A percentile compares a stretch with the other conserved stretches of the same genome.
Conservation (phyloP, 805 yeast species). For the Zygoascus biomembranicola region DNA sequence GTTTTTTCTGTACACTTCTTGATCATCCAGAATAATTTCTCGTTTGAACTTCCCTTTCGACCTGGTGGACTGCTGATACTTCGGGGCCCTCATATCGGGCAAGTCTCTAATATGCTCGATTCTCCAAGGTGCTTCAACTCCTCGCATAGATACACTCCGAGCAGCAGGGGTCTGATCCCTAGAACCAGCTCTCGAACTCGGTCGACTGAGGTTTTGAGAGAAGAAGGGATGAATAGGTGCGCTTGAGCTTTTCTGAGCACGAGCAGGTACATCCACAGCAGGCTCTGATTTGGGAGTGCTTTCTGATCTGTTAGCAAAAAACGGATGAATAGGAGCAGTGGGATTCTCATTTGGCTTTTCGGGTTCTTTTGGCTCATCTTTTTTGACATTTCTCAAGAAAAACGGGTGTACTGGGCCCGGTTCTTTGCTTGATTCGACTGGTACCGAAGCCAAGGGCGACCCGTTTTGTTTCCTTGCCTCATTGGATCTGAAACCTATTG, state of each 20-base stretch:
- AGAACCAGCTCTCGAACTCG: not conserved
- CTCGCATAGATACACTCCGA: not conserved
- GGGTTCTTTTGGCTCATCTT: not conserved
- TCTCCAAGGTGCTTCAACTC: not conserved
- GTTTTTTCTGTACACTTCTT: not conserved
- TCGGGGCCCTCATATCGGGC: not conserved
- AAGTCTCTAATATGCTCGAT: not conserved
- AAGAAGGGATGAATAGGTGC: not conserved
- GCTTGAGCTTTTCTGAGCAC: not conserved
- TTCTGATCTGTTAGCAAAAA: conserved; percentile 2
- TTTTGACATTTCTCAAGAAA: not conserved
- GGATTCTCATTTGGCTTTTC: not conserved
- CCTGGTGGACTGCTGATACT: not conserved
- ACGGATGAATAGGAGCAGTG: conserved; percentile 4
- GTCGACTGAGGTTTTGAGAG: not conserved
- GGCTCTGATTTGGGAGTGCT: not conserved
- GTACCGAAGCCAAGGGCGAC: not conserved
- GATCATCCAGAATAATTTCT: not conserved
- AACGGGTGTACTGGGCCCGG: conserved; percentile 7
- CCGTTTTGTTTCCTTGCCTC: not conserved
- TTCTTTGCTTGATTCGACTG: not conserved
- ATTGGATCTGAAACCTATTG: not conserved
- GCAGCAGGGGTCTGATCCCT: not conserved
- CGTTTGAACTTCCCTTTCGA: not conserved
- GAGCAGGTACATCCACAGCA: not conserved